These are phyloP conservation scores for Anisodus acutangulus DNA, from an alignment of 257 asterid genomes.

Conservation along the genomic window DNA sequence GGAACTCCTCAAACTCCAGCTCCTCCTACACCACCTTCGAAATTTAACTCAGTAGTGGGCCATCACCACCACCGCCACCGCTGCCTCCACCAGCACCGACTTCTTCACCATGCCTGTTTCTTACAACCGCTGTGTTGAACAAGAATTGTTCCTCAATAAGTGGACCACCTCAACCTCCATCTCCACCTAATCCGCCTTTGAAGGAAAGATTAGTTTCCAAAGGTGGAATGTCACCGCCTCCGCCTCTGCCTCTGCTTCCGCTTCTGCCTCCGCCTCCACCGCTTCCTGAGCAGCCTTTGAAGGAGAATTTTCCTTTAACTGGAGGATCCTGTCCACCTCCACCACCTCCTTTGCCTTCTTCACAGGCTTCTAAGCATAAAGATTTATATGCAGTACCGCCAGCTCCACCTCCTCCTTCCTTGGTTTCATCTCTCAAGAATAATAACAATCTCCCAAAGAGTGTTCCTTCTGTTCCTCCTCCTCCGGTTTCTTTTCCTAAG, in stretches of 20 bases:
- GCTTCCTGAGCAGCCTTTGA: constrained; percentile 31
- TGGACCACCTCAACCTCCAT: constrained; percentile 20
- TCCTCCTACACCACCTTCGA: constrained; percentile 1
- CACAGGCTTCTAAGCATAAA: constrained; percentile 12
- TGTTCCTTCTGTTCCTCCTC: constrained; percentile 58
- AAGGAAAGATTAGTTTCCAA: constrained; percentile 1
- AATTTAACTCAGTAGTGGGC: not conserved
- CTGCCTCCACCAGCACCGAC: constrained; percentile 9
- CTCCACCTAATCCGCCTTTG: constrained; percentile 20
- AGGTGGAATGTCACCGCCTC: not conserved
- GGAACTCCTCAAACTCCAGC: constrained; percentile 31
- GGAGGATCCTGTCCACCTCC: constrained; percentile 34
- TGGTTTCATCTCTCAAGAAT: constrained; percentile 25
- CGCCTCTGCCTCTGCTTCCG: not conserved
- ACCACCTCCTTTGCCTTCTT: constrained; percentile 26
- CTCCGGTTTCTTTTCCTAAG: constrained; percentile 58
- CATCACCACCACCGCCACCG: constrained; percentile 34
- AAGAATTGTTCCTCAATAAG: constrained; percentile 29
- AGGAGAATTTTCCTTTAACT: constrained; percentile 26
- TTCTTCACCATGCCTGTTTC: constrained; percentile 21
- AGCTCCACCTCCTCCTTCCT: constrained; percentile 38
- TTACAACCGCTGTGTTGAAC: not conserved
- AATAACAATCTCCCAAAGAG: constrained; percentile 14
- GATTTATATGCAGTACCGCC: constrained; percentile 38
- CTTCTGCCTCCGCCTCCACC: constrained; percentile 33